Conservation (phyloP, 1,284 basidiomycete genomes). For the Malassezia restricta region DNA sequence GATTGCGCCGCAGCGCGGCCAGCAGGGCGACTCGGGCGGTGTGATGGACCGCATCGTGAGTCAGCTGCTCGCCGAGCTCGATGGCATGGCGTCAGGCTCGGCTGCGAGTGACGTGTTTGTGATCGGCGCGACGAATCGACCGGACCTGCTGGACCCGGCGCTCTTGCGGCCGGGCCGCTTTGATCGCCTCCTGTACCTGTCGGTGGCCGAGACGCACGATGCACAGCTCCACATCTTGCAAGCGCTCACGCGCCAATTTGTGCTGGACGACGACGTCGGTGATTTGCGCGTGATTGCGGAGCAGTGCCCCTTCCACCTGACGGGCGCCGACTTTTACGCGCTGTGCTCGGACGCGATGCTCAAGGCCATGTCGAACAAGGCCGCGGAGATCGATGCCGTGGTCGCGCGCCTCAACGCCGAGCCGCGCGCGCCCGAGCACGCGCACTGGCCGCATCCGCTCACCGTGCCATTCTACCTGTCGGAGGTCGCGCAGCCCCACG, state of each 20-base stretch:
- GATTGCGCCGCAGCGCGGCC: slow-evolving; percentile 49
- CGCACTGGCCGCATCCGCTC: slow-evolving; percentile 57
- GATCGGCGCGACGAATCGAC: slow-evolving; percentile 49
- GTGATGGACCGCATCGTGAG: slow-evolving; percentile 50
- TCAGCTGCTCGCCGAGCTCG: slow-evolving; percentile 49
- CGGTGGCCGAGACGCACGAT: slow-evolving; percentile 74
- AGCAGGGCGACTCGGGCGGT: slow-evolving; percentile 50
- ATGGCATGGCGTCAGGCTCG: slow-evolving; percentile 47
- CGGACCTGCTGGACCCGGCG: slow-evolving; percentile 49
- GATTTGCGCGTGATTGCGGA: slow-evolving; percentile 60
- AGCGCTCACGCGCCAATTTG: slow-evolving; percentile 85
- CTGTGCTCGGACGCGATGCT: slow-evolving; percentile 92
- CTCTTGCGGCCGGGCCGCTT: slow-evolving; percentile 59
- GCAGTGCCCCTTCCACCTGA: slow-evolving; percentile 67
- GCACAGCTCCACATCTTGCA: slow-evolving; percentile 77
- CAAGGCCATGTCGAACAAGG: slow-evolving; percentile 82
- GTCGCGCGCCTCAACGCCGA: slow-evolving; percentile 46
- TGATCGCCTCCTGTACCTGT: slow-evolving; percentile 91
- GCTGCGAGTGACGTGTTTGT: slow-evolving; percentile 49
- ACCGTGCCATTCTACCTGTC: slow-evolving; percentile 86
- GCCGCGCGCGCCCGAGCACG: slow-evolving; percentile 35
- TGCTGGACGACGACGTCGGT: slow-evolving; percentile 58
- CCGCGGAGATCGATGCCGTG: slow-evolving; percentile 56
- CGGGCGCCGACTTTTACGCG: slow-evolving; percentile 88
- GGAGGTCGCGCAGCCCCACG: slow-evolving; percentile 63